Conservation (phyloP, 2,329 filamentous ascomycete genomes). For the Colletotrichum sp. region DNA sequence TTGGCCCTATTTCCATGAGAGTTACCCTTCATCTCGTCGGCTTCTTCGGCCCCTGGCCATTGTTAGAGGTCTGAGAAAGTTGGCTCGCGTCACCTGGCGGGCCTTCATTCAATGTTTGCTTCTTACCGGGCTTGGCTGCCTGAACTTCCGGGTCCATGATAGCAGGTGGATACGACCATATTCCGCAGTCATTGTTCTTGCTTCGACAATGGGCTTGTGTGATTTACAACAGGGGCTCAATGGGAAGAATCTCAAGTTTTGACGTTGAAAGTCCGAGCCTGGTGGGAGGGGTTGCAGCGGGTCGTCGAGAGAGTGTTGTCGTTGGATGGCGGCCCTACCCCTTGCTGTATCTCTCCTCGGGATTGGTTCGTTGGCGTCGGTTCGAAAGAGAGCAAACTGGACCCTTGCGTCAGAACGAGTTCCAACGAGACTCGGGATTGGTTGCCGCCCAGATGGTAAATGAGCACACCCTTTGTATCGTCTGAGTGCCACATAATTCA, state of each 20-base stretch:
- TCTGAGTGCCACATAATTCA: background rate
- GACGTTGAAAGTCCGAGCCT: background rate
- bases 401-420: background rate
- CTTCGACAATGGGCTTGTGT: background rate
- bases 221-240: background rate
- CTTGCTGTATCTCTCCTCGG: background rate
- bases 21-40: background rate
- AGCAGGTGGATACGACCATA: background rate
- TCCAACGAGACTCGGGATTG: background rate
- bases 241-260: background rate
- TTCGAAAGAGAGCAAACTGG: background rate
- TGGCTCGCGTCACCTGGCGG: background rate
- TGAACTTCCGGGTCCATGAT: background rate
- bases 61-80: accelerated
- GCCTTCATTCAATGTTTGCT: background rate
- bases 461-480: background rate
- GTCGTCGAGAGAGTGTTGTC: background rate
- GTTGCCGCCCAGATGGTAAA: background rate
- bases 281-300: background rate
- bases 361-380: background rate
- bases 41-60: background rate
- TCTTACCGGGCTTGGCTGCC: background rate
- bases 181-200: background rate
- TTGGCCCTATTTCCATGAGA: background rate
- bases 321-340: background rate